Base-by-base conservation (phyloP, 2,329 filamentous ascomycete species). In the Aureobasidium sp. region DNA sequence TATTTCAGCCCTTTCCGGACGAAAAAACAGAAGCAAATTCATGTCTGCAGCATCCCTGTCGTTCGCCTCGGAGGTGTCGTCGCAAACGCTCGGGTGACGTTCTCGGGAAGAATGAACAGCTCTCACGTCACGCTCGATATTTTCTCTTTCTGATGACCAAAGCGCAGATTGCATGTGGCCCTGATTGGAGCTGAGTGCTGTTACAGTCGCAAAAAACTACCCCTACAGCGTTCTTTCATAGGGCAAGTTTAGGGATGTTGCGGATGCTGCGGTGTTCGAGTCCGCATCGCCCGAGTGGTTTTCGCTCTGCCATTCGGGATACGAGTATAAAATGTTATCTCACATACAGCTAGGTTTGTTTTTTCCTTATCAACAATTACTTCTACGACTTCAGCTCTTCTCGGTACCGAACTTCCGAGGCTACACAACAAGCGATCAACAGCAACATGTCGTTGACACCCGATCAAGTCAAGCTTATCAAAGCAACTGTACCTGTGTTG, bases 401-500 rank as follows among this genome's bases (percentile, higher is more conserved):
- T n/a, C 22, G 17, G 3, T 27, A 53, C 36, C 9, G 14, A 5
- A 4, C 49, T 39, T 17, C 14, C 8, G 6, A 31, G 9, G 25
- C 51, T 27, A 55, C 9, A 25, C 45, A 3, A 42, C n/a, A 63
- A 34, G n/a, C 48, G 8, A 25, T 17, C 14, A 63, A 36, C 17
- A 25, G 3, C 44, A 63, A 53, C 4, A 73, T 74, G 71, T 49
- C 82, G 62, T 76, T 90, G 63, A 86, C 86, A 12, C 75, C 81
- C 29, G 77, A 81, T 53, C 87, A 91, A 75, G 79, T 82, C 62
- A 76, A 81, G 57, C 81, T 87, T 69, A 85, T 91, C 74, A 87
- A 85, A 73, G 80, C 85, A 57, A 91, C 88, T 6, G 83, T 89
- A 63, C 88, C 88, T 2, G 81, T 87, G 37, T 80, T 91, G 3